Base-by-base conservation (phyloP, 2,329 filamentous ascomycete species). In the Aspergillus ruber region DNA sequence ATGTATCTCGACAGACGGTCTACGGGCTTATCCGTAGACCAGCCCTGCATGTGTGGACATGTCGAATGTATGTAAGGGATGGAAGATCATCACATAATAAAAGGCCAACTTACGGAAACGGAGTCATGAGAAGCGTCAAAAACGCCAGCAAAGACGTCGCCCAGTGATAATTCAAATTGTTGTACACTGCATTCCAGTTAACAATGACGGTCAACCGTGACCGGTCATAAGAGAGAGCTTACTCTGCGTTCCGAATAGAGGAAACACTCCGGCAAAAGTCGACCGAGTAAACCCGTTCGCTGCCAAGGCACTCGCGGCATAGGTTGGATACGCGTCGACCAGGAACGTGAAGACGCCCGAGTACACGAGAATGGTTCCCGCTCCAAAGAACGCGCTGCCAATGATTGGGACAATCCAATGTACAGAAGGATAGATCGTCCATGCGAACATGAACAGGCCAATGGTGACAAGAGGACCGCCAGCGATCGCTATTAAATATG, bases 321-420 rank as follows among this genome's bases (percentile, higher is more conserved):
- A 74, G 15, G 69, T 59, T 3, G 72, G 71, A 60, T 73, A 75
- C 12, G 71, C 72, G 59, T 84, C 81, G 9, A 91, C 88, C 54
- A 94, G 73, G 70, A 94, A 95, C 10, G 89, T 94, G 67, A 95
- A 95, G 55, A 94, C 82, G 45, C 89, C 88, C 48, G 82, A 84
- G 68, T 88, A 96, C 25, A 86, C 82, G 49, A 94, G 79, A 50
- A 95, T 79, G 46, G 81, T 84, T 45, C 86, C 86, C 63, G 77
- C 73, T 48, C 83, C 86, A 69, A 90, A 90, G 40, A 90, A 72
- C 38, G 67, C 76, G 23, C 82, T 85, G 17, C 84, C 86, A 67
- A 90, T 83, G 55, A 89, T 84, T 21, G 86, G 84, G 41, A 83
- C 77, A 51, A 88, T 85, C 83, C 83, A 91, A 68, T 88, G 85